phyloP scores from a whole-genome alignment of 2,329 filamentous ascomycete genomes.

The Ophiocordyceps camponoti-floridani region DNA sequence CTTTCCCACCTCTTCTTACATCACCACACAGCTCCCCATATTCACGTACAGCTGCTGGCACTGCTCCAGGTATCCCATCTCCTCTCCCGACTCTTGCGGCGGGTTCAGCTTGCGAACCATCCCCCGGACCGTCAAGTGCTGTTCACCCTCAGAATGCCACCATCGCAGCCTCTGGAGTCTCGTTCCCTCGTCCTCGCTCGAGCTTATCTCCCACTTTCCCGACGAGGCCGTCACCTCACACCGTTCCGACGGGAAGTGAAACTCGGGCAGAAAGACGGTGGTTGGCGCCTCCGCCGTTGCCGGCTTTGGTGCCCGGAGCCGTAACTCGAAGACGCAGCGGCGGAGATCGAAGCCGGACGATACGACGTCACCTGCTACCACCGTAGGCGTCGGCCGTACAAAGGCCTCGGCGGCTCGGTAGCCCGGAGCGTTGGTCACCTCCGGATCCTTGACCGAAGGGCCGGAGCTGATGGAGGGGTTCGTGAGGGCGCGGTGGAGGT shows the following conservation, averaged over 20 bases:
- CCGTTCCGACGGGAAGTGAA: slow-evolving; percentile 67
- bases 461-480: slow-evolving; percentile 47
- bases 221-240: slow-evolving; percentile 60
- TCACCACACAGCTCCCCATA: slow-evolving; percentile 29
- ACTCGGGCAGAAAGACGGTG: slow-evolving; percentile 72
- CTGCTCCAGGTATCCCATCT: slow-evolving; percentile 63
- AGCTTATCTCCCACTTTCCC: slow-evolving; percentile 78
- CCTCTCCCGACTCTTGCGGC: slow-evolving; percentile 43
- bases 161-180: slow-evolving; percentile 64
- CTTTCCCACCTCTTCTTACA: slow-evolving; percentile 18
- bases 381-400: slow-evolving; percentile 66
- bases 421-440: slow-evolving; percentile 47
- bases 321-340: slow-evolving; percentile 59
- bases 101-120: slow-evolving; percentile 46
- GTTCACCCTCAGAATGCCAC: slow-evolving; percentile 84
- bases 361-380: slow-evolving; percentile 52
- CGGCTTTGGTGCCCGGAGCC: slow-evolving; percentile 41
- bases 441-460: slow-evolving; percentile 30
- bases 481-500: slow-evolving; percentile 56
- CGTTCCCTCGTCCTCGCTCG: slow-evolving; percentile 50
- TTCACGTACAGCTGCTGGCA: slow-evolving; percentile 31
- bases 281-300: slow-evolving; percentile 52
- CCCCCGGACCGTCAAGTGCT: slow-evolving; percentile 61
- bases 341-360: slow-evolving; percentile 69
- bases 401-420: slow-evolving; percentile 87